Evolutionary conservation across 306 rosid genomes (phyloP), one percentile per base, ranked within the genome.

Genomic region (Delonix regia): DNA sequence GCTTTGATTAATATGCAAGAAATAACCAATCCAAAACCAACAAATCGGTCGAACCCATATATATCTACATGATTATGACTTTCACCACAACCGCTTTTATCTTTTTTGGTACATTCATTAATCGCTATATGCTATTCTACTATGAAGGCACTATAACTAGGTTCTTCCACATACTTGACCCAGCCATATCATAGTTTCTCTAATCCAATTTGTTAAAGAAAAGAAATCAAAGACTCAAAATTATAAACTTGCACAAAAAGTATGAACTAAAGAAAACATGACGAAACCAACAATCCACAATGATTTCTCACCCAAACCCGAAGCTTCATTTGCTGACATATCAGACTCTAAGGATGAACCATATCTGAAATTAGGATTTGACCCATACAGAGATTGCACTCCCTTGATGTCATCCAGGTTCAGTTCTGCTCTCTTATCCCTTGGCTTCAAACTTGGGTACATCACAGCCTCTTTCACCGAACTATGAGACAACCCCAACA

Each of bases 401-500:
- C 98, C 98, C 30, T 80, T 77, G 8, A 92, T 81, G 67, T 92
- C 98, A 39, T 94, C 98, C 25, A 76, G 15, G 8, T 83, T 83
- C 81, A 94, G 81, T 67, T 90, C 83, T 22, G 86, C 77, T 75
- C 91, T 94, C 79, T 78, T 89, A 21, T 85, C 91, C 75, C 94
- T 87, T 0, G 97, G 91, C 85, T 83, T 87, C 81, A 94, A 78
- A 65, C 90, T 92, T 1, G 98, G 97, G 66, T 89, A 94, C 97
- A 94, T 94, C 1, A 94, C 91, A 0, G 96, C 89, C 62, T 89
- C 93, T 25, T 78, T 86, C 12, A 87, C 90, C 7, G 75, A 28
- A 55, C 96, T 91, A 64, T 94, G 98, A 3, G 89, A 94, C 70
- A 94, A 66, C 33, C 98, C 97, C 22, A 94, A 79, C 87, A 94